Evolutionary conservation across 805 yeast genomes (phyloP).

Genomic region (Yamadazyma laniorum): DNA sequence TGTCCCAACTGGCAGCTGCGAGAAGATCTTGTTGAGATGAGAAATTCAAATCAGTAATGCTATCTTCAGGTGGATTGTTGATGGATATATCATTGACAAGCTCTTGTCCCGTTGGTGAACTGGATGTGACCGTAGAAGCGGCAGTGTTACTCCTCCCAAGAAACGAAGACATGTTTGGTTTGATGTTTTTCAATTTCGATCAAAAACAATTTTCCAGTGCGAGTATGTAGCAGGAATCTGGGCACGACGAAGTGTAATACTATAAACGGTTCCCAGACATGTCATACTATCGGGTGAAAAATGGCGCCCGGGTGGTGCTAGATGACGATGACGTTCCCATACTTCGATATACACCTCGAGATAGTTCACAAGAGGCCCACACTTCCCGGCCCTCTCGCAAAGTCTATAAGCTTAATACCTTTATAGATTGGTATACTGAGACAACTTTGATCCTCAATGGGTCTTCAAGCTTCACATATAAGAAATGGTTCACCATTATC

Average conservation of each 20-base stretch:
- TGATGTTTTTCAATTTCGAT: background rate
- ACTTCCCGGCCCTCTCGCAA: background rate
- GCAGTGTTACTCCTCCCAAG: constrained; percentile 21
- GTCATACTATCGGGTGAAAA: constrained; percentile 4
- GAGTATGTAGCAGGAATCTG: too few species aligned
- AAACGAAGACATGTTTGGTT: constrained; percentile 29
- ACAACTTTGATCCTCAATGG: constrained; percentile 21
- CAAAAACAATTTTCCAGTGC: too few species aligned
- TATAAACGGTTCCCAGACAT: too few species aligned
- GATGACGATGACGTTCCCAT: constrained; percentile 9
- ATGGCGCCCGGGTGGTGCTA: constrained; percentile 1
- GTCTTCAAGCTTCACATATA: constrained; percentile 15
- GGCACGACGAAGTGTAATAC: too few species aligned
- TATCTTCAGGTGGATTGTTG: constrained; percentile 87
- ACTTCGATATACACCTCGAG: constrained; percentile 5
- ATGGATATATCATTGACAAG: constrained; percentile 68
- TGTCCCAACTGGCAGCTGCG: constrained; percentile 91
- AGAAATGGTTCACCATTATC: constrained; percentile 50
- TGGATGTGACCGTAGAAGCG: constrained; percentile 12
- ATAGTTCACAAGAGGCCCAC: background rate
- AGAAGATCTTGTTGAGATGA: constrained; percentile 82
- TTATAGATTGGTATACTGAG: constrained; percentile 55
- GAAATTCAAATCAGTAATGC: constrained; percentile 78
- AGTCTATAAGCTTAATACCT: constrained; percentile 38
- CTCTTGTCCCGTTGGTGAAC: constrained; percentile 45